Base-by-base conservation (phyloP, 257 asterid species). In the Jacaranda mimosifolia region DNA sequence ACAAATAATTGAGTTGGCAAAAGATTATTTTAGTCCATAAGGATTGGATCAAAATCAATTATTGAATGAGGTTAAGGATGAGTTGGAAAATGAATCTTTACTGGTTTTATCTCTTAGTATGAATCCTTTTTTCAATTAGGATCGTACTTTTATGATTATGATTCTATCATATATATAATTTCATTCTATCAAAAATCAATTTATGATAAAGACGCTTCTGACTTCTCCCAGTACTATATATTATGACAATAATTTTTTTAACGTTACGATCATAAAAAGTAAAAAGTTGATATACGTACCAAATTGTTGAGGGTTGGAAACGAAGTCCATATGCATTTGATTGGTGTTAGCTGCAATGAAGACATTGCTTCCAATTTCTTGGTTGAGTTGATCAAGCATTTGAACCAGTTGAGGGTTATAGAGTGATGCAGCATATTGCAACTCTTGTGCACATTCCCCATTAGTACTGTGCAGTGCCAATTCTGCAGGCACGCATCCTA, bases 401-500 rank as follows among this genome's bases (percentile, higher is more conserved):
- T 86, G 80, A 17, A 79, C 68, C 12, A 94, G 70, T 55, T 83
- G 85, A 9, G 99, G 95, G 81, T 91, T 92, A 89, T 85, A 92
- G 17, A 90, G 62, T 11, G 81, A 10, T 5, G 96, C 88, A 1
- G 99, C 99, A 5, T 7, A 80, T 36, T 87, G 88, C 72, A 93
- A 76, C 6, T 86, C 91, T 2, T 0, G 55, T 0, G 90, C 92
- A 13, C 99, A 94, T 78, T 91, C 92, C 0, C 98, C 99, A 1
- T 73, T 77, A 15, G 1, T 32, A 12, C 97, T 87, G 19, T 74
- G 92, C n/a, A 17, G 69, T 0, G 98, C 99, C 68, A 91, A 36
- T 60, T 92, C 98, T 0, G 96, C 96, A 0, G 99, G 99, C 63
- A 89, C 97, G 60, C 99, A 94, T 14, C 99, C 99, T 26, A 94